A percentile compares a stretch with the other conserved stretches of the same genome.
Conservation (phyloP, 345 rosid genomes). For the Linum usitatissimum region DNA sequence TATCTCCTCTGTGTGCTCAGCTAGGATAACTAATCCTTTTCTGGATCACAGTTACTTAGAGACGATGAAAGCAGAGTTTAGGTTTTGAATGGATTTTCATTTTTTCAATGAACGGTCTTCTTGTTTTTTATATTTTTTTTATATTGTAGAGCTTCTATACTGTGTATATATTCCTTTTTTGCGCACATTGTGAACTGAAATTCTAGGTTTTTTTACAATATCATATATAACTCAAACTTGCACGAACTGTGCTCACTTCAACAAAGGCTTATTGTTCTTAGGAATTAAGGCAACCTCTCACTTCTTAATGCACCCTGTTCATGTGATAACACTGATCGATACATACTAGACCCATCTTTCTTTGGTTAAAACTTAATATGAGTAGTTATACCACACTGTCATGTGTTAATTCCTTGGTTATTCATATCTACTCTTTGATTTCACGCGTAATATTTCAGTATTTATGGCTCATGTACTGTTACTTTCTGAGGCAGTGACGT, state of each 20-base stretch:
- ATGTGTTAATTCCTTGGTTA: background rate
- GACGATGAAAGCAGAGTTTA: too few species aligned
- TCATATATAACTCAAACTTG: background rate
- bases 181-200: too few species aligned
- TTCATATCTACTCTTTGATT: background rate
- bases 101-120: too few species aligned
- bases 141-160: too few species aligned
- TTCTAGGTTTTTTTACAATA: too few species aligned
- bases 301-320: background rate
- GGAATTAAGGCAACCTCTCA: background rate
- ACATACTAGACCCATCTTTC: background rate
- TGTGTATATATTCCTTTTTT: too few species aligned
- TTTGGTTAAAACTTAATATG: background rate
- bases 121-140: too few species aligned
- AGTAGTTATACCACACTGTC: background rate
- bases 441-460: background rate
- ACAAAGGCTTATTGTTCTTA: background rate
- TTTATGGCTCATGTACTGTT: slow-evolving; percentile 5
- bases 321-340: background rate
- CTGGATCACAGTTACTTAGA: too few species aligned
- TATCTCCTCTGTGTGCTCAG: too few species aligned
- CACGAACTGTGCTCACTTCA: background rate
- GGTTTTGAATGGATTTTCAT: too few species aligned
- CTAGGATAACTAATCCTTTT: too few species aligned
- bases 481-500: slow-evolving; percentile 48